Base-by-base conservation (phyloP, 805 yeast species). In the Yarrowia sp. region DNA sequence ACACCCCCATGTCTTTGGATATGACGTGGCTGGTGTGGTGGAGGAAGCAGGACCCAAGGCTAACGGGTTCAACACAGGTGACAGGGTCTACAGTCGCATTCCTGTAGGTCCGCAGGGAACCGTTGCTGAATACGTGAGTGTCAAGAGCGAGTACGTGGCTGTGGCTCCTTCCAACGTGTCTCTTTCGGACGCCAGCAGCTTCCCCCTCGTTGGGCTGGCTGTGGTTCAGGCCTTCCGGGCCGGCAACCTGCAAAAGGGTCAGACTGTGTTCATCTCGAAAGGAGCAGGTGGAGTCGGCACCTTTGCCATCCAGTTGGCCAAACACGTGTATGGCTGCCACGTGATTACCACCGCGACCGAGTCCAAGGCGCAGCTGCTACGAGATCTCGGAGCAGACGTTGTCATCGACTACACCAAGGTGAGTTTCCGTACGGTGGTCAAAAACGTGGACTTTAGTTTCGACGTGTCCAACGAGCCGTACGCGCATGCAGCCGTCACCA, bases 231-330 rank as follows among this genome's bases (percentile, higher is more conserved):
- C 84, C 0, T 83, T 81, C 67, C 83, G 84, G 21, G 86, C 95
- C 2, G 96, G 96, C 35, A 22, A 22, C 16, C 21, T 51, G 21
- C 41, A 51, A n/a, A 51, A 51, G 30, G 58, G 58, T 10, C 58
- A 51, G 41, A 51, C 58, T 2, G 10, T 51, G 5, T 51, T 51
- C 58, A 51, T 35, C 21, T 33, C 58, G 16, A 33, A 22, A 16
- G 93, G 88, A 19, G 85, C 88, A 7, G 85, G 95, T 1, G 76
- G 86, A 12, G 92, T 87, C 11, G 92, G 92, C 19, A 71, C 80
- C 24, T 80, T 78, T 66, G 78, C 81, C 4, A 76, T 84, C 35
- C 89, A 86, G 72, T 72, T 88, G 41, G 83, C 87, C 9, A 86
- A 82, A 71, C 73, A 80, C 36, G 58, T 51, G 21, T 51, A 33